A percentile compares a stretch with the other conserved stretches of the same genome.
Evolutionary conservation across 225 moss, liverwort and hornwort species (phyloP).

Genomic region (Takakia lepidozioides): DNA sequence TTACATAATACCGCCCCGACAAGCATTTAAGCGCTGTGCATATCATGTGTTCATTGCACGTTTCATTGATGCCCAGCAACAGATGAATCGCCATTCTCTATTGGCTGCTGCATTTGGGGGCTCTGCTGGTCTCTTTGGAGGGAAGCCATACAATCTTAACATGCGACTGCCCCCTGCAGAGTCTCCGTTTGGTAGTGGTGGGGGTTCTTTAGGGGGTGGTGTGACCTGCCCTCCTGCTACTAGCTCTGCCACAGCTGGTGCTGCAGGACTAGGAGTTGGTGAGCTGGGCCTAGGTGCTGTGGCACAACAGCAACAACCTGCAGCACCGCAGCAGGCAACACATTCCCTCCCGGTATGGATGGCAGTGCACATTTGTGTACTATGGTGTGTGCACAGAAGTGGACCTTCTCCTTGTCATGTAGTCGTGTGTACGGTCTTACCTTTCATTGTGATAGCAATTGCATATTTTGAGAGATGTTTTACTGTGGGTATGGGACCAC

Average conservation of each 20-base stretch:
- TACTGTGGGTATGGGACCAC: too few species aligned
- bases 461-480: too few species aligned
- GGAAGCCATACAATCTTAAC: slow-evolving; percentile 78
- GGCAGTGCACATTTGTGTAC: too few species aligned
- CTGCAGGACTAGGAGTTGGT: slow-evolving; percentile 18
- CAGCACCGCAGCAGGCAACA: slow-evolving; percentile 20
- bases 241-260: slow-evolving; percentile 7
- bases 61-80: slow-evolving; percentile 82
- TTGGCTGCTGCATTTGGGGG: slow-evolving; percentile 25
- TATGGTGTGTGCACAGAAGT: too few species aligned
- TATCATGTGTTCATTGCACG: slow-evolving; percentile 82
- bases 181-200: slow-evolving; percentile 30
- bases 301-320: slow-evolving; percentile 51
- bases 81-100: slow-evolving; percentile 49
- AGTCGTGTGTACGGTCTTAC: too few species aligned
- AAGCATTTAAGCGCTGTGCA: slow-evolving; percentile 73
- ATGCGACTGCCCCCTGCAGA: slow-evolving; percentile 51
- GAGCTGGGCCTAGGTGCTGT: slow-evolving; percentile 45
- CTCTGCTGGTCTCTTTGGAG: slow-evolving; percentile 46
- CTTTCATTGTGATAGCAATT: too few species aligned
- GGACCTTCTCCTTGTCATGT: too few species aligned
- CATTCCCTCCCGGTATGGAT: slow-evolving; percentile 66
- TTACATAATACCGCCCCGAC: slow-evolving; percentile 27
- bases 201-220: slow-evolving; percentile 10
- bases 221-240: slow-evolving; percentile 8